A percentile compares a stretch with the other conserved stretches of the same genome.
phyloP scores from a whole-genome alignment of 805 yeast species.

The Sporopachydermia quercuum region DNA sequence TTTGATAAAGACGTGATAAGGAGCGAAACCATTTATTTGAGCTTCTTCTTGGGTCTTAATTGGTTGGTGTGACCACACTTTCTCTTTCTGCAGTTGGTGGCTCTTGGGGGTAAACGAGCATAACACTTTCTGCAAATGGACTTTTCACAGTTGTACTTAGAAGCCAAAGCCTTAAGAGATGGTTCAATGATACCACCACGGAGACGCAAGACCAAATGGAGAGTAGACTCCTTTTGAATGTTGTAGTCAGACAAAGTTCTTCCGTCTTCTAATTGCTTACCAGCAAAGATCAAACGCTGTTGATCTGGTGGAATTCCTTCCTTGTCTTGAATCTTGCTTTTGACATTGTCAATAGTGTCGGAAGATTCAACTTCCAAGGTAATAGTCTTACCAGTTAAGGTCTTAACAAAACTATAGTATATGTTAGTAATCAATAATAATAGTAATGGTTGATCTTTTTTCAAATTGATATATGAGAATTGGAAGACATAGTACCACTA shows the following conservation, averaged over 20 bases:
- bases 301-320: constrained; percentile 99
- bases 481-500: too few species aligned
- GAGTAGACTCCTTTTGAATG: constrained; percentile 98
- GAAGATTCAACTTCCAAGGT: constrained; percentile 98
- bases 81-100: constrained; percentile 99
- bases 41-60: constrained; percentile 99
- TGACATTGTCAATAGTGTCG: constrained; percentile 97
- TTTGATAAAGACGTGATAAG: too few species aligned
- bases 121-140: constrained; percentile 98
- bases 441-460: neutral
- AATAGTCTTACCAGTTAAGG: constrained; percentile 86
- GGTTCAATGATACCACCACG: constrained; percentile 99
- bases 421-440: constrained; percentile 6
- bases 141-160: constrained; percentile 99
- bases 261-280: constrained; percentile 99
- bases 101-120: constrained; percentile 99
- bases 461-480: too few species aligned
- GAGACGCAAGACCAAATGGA: constrained; percentile 90
- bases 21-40: constrained; percentile 63
- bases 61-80: constrained; percentile 99
- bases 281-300: constrained; percentile 98
- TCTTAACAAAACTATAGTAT: constrained; percentile 52
- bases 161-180: constrained; percentile 96
- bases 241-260: constrained; percentile 98
- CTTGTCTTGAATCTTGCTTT: constrained; percentile 97